Percentiles rank a stretch among this genome's conserved stretches.
Conservation (phyloP, 2,329 filamentous ascomycete genomes). For the Trichoderma sp. region DNA sequence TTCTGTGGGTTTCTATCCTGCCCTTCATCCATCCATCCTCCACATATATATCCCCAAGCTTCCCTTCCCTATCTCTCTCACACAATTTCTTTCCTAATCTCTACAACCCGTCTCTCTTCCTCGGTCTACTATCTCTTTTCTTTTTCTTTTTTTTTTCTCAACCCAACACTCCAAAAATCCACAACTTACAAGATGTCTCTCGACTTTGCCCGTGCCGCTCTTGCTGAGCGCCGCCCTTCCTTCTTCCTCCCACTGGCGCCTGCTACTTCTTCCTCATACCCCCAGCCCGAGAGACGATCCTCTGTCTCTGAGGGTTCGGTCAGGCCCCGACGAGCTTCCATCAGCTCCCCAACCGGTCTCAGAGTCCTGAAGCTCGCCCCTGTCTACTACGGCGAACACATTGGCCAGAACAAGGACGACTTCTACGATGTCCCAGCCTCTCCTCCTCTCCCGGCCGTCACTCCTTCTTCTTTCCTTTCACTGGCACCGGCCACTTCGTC, state of each 20-base stretch:
- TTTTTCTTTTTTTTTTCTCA: too few relatives aligned
- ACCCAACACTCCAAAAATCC: background rate
- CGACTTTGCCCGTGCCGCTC: constrained; percentile 21
- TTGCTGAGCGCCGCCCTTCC: constrained; percentile 17
- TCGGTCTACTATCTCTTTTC: background rate
- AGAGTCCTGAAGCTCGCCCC: constrained; percentile 63
- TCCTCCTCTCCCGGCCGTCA: constrained; percentile 12
- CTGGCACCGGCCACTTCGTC: constrained; percentile 57
- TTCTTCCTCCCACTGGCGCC: constrained; percentile 57
- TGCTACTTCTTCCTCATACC: constrained; percentile 56
- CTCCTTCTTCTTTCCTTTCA: constrained; percentile 47
- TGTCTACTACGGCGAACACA: constrained; percentile 61
- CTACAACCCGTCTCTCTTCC: background rate
- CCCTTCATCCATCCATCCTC: constrained; percentile 5
- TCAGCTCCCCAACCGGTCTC: constrained; percentile 42
- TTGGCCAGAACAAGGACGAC: constrained; percentile 55
- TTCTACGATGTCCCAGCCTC: constrained; percentile 41
- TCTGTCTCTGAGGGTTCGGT: constrained; percentile 22
- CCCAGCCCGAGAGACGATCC: constrained; percentile 37
- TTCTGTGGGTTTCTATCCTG: constrained; percentile 10
- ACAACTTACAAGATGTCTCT: constrained; percentile 12
- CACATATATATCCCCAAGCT: background rate
- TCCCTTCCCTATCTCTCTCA: background rate
- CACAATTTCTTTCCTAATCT: background rate
- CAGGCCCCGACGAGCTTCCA: constrained; percentile 50